phyloP scores from a whole-genome alignment of 2,329 filamentous ascomycete species.

The Colletotrichum kahawae region DNA sequence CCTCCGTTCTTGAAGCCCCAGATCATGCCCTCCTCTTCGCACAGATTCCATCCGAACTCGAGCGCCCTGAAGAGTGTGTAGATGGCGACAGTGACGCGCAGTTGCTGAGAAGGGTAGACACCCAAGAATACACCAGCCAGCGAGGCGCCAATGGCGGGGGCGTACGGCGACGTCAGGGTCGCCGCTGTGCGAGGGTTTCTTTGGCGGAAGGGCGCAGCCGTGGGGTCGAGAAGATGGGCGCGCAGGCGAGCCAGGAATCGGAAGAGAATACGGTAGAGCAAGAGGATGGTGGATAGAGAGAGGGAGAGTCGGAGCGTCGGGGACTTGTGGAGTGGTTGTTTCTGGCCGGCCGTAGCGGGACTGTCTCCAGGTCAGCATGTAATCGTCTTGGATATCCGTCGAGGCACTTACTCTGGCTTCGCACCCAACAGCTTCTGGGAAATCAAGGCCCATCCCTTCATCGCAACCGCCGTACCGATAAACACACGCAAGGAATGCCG shows the following conservation, averaged over 20 bases:
- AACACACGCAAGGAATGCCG: constrained; percentile 76
- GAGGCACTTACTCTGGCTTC: constrained; percentile 46
- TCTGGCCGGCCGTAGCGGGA: constrained; percentile 37
- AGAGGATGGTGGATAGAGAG: constrained; percentile 82
- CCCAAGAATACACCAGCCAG: constrained; percentile 84
- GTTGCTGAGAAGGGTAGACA: constrained; percentile 67
- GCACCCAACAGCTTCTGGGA: constrained; percentile 55
- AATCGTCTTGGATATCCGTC: rapidly evolving
- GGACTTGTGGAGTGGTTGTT: constrained; percentile 65
- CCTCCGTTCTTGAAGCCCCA: constrained; percentile 62
- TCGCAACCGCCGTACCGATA: constrained; percentile 62
- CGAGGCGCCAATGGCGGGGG: constrained; percentile 89
- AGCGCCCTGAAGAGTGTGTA: constrained; percentile 81
- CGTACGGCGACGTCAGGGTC: constrained; percentile 80
- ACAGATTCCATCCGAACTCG: constrained; percentile 85
- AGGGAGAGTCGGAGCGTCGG: constrained; percentile 78
- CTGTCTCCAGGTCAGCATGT: constrained; percentile 22
- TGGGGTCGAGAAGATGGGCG: constrained; percentile 77
- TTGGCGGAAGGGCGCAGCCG: constrained; percentile 78
- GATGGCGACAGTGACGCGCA: constrained; percentile 82
- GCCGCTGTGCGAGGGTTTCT: constrained; percentile 80
- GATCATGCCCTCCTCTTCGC: constrained; percentile 74
- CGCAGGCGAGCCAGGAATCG: constrained; percentile 87
- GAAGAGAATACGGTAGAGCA: constrained; percentile 88
- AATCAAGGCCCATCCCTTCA: constrained; percentile 63